Conservation (phyloP, 1,139 yeast genomes). For the Taphrina confusa region DNA sequence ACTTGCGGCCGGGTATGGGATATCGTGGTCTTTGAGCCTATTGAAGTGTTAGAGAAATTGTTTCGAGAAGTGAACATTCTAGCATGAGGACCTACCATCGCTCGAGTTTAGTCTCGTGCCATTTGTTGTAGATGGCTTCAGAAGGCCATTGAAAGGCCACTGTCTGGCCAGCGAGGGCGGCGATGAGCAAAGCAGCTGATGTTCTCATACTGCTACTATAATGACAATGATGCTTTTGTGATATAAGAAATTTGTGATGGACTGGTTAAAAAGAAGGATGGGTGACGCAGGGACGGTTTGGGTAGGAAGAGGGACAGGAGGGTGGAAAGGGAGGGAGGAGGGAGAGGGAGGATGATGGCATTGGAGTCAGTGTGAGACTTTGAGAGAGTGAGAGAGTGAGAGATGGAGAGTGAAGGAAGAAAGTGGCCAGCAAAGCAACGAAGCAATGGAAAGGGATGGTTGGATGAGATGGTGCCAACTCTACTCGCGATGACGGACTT, state of each 20-base stretch:
- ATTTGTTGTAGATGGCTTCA: conserved; percentile 33
- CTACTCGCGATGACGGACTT: too few relatives aligned
- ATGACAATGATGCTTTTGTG: not conserved
- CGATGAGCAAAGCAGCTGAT: conserved; percentile 15
- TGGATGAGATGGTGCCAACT: too few relatives aligned
- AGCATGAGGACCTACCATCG: conserved; percentile 5
- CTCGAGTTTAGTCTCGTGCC: conserved; percentile 36
- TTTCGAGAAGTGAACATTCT: not conserved
- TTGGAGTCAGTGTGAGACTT: not conserved
- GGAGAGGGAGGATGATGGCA: not conserved
- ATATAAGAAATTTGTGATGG: not conserved
- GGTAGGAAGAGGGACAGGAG: not conserved
- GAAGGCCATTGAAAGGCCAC: conserved; percentile 26
- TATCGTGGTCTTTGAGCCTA: conserved; percentile 40
- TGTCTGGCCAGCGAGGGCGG: conserved; percentile 27
- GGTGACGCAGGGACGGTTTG: not conserved
- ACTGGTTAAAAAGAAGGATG: not conserved
- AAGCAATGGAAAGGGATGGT: too few relatives aligned
- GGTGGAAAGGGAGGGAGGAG: not conserved
- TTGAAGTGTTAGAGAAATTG: not conserved
- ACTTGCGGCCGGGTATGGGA: conserved; percentile 32
- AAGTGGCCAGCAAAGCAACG: conserved; percentile 21
- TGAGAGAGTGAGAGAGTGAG: not conserved
- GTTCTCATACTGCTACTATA: conserved; percentile 5
- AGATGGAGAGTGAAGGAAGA: not conserved